Evolutionary conservation across 2,329 filamentous ascomycete species (phyloP), one percentile per base, ranked within the genome.

Genomic region (Penicillium sp.): DNA sequence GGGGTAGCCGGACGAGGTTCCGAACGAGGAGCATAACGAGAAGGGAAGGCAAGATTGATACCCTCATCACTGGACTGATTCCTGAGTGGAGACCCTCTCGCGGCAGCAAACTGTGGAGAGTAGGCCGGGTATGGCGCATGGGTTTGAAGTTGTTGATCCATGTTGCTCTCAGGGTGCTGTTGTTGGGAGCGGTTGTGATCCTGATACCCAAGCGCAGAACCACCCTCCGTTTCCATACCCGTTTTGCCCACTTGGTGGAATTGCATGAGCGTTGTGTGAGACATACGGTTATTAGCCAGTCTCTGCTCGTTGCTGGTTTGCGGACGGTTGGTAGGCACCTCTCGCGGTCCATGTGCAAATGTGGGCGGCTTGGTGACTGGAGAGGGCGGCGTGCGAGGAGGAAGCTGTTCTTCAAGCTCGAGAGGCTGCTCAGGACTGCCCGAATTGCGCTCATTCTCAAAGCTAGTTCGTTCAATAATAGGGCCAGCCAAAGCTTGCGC

Each of bases 241-340:
- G 85, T 74, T 22, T 83, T 85, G 55, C 85, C 86, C 47, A 89
- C 89, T 65, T 88, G 89, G 35, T 86, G 87, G 72, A 98, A 82
- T 71, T 97, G 92, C 46, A 88, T 84, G 47, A 97, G 81, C 0
- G 94, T 98, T 1, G 87, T 87, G 66, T 83, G 85, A 27, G 95
- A 96, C 73, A 98, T 87, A 22, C 92, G 88, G 66, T 89, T 92
- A 66, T 92, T 95, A 53, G 90, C 91, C 63, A 87, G 87, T 62
- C 90, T 88, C 68, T 94, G 81, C 70, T 95, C 91, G 14, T 89
- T 85, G 33, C 91, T 88, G 58, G 91, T 86, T 66, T 90, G 87
- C 0, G 90, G 90, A 61, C 86, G 86, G 59, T 84, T 87, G 1
- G 82, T 80, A 5, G 92, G 92, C 50, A 86, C 84, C 53, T 89